Evolutionary conservation across 1,139 yeast genomes (phyloP), one percentile per base, ranked within the genome.

Genomic region (Suhomyces wounanorum): DNA sequence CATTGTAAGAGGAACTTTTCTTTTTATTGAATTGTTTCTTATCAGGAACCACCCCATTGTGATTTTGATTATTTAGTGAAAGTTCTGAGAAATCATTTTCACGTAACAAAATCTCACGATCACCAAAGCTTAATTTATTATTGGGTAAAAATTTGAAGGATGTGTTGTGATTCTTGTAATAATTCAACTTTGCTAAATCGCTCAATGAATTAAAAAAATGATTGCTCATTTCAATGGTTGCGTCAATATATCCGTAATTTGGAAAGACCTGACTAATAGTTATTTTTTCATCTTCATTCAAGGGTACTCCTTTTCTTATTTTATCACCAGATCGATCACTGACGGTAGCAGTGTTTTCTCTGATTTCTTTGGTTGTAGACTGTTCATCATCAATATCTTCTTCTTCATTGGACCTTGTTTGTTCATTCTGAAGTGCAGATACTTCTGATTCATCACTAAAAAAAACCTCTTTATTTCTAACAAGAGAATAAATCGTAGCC

Each of bases 231-330:
- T 69, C 72, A 9, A 68, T 54, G 3, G 66, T 55, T 10, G 71
- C 57, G 37, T 66, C 69, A n/a, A 66, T 64, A n/a, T 59, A 48
- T 3, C 77, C 77, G 55, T 73, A 74, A 45, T 72, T 73, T 10
- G 80, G 80, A 55, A 77, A 76, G 9, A 74, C 74, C 48, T 74
- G 80, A 30, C 67, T 62, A 1, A 75, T 57, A 1, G 76, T 72
- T 33, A 76, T 67, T 43, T 61, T 60, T 31, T 68, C 73, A 21
- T 63, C 64, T 9, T 28, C 39, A 3, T 26, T 47, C 14, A 21
- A 14, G 13, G 43, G 25, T 6, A 43, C n/a, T 10, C 5, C 33
- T 31, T 31, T 47, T 10, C 23, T 14, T 8, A 21, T 31, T 14
- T 38, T 47, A 36, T 38, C 54, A 5, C 37, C 17, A 1, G 23